Evolutionary conservation across 2,329 filamentous ascomycete genomes (phyloP).

Genomic region (Myriosclerotinia curreyana): DNA sequence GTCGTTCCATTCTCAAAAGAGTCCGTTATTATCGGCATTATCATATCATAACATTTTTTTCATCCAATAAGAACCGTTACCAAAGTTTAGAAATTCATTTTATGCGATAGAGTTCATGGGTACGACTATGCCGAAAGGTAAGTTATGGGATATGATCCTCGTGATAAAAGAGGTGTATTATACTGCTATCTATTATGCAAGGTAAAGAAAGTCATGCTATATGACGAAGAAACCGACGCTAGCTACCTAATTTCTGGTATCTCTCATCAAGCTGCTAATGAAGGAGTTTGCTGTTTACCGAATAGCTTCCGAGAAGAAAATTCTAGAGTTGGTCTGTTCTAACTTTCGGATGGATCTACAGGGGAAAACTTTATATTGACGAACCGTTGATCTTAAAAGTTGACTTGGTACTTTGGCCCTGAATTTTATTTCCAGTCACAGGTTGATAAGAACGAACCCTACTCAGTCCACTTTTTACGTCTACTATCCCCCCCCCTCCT

Average conservation of each 20-base stretch:
- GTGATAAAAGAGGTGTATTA: not conserved
- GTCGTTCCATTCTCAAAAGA: not conserved
- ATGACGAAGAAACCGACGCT: not conserved
- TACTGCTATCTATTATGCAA: not conserved
- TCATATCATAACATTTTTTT: not conserved
- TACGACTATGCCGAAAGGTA: not conserved
- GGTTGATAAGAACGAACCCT: not conserved
- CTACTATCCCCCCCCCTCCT: too few relatives aligned
- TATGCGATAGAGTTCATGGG: not conserved
- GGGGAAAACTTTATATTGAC: not conserved
- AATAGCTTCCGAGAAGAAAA: not conserved
- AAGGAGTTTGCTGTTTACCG: not conserved
- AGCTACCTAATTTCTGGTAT: not conserved
- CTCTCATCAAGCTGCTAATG: too few relatives aligned
- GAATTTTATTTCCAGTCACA: not conserved
- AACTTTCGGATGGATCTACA: not conserved
- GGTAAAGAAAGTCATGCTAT: not conserved
- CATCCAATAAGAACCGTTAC: not conserved
- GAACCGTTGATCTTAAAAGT: not conserved
- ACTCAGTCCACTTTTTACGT: too few relatives aligned
- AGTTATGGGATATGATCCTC: conserved; percentile 2
- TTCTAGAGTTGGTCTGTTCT: too few relatives aligned
- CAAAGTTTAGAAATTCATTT: not conserved
- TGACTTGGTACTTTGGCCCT: not conserved
- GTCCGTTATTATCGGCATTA: not conserved